Conservation (phyloP, 176 grass and related monocot species). For the Raddia guianensis region DNA sequence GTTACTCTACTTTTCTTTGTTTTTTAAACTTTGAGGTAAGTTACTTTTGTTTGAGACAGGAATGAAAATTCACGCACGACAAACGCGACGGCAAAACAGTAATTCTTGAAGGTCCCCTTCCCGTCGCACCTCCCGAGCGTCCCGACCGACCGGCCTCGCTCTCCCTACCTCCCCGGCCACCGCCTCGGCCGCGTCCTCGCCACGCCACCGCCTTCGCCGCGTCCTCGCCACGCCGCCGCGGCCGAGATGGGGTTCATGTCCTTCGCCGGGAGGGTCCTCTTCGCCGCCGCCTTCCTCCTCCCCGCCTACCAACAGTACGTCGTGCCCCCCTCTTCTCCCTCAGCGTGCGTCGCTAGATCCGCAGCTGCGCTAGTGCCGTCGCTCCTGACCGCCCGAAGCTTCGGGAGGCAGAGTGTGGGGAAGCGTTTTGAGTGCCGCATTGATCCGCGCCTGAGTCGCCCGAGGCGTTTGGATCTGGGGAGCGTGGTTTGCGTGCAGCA, state of each 20-base stretch:
- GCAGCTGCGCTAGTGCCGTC: neutral
- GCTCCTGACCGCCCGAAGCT: neutral
- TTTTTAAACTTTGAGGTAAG: too few species aligned
- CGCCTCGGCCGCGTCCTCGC: neutral
- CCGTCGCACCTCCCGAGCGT: neutral
- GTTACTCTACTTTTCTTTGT: too few species aligned
- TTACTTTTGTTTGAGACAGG: too few species aligned
- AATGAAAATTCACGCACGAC: neutral
- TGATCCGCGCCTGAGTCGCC: neutral
- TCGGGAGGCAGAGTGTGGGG: neutral
- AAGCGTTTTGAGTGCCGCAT: neutral
- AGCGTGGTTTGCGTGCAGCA: neutral
- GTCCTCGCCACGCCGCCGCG: slow-evolving; percentile 2
- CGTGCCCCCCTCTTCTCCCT: too few species aligned
- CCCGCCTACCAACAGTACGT: slow-evolving; percentile 81
- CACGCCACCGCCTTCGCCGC: slow-evolving; percentile 44
- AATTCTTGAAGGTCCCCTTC: neutral
- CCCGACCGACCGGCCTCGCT: too few species aligned
- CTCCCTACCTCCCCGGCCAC: neutral
- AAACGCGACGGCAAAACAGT: neutral
- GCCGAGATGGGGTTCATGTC: slow-evolving; percentile 73
- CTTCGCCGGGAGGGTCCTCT: slow-evolving; percentile 70
- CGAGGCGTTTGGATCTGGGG: slow-evolving; percentile 20
- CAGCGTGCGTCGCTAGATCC: slow-evolving; percentile 41
- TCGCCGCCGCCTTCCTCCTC: slow-evolving; percentile 67